Evolutionary conservation across 2,329 filamentous ascomycete species (phyloP).

Genomic region (Blastomyces emzantsi): DNA sequence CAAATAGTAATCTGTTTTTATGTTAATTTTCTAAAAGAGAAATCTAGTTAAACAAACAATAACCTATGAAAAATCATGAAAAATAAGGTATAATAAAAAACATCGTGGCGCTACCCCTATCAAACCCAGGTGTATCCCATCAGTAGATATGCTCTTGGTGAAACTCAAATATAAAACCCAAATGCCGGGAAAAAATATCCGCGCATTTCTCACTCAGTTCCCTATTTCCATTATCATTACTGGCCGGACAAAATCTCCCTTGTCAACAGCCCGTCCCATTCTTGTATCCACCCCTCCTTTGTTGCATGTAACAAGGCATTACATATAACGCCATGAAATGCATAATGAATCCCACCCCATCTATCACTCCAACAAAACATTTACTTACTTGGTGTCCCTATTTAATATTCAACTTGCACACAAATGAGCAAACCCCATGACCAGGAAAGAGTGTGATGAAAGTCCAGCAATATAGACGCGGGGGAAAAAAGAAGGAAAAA

Average conservation of each 20-base stretch:
- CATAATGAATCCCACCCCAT: not conserved
- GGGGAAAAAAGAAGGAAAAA: too few relatives aligned
- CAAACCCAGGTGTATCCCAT: not conserved
- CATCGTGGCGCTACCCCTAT: not conserved
- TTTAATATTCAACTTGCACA: not conserved
- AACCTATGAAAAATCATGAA: not conserved
- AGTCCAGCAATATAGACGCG: not conserved
- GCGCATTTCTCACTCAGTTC: not conserved
- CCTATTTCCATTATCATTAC: not conserved
- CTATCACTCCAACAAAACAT: not conserved
- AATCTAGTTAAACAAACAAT: not conserved
- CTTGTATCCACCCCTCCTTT: not conserved
- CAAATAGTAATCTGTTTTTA: not conserved
- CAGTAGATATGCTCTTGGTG: not conserved
- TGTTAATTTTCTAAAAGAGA: not conserved
- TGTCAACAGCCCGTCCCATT: not conserved
- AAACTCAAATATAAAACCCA: not conserved
- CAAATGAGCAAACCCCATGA: not conserved
- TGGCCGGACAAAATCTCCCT: not conserved
- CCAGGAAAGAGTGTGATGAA: not conserved
- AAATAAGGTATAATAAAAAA: not conserved
- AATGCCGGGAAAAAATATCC: not conserved
- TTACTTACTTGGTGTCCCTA: not conserved
- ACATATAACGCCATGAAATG: conserved; percentile 4
- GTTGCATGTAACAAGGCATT: too few relatives aligned